phyloP scores from a whole-genome alignment of 208 protist species.

The Leishmania mexicana region DNA sequence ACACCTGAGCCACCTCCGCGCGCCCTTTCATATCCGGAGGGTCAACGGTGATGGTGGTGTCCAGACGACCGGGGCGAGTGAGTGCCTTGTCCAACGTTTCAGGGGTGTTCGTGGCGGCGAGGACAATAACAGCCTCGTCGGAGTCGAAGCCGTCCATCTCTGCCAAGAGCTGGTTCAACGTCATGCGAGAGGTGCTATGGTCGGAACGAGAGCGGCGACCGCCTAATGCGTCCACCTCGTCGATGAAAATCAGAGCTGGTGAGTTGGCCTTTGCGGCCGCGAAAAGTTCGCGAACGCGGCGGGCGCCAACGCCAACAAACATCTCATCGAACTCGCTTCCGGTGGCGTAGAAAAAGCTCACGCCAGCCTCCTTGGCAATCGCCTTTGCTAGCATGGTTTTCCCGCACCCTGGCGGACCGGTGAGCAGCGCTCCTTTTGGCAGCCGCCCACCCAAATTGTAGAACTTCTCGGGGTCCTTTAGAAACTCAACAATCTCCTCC shows the following conservation, averaged over 20 bases:
- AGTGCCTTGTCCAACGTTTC: conserved; percentile 95
- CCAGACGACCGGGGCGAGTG: conserved; percentile 90
- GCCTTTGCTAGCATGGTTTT: conserved; percentile 95
- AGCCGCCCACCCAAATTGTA: conserved; percentile 94
- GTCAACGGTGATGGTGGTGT: conserved; percentile 89
- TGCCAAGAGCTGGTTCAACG: conserved; percentile 97
- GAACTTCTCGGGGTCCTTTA: conserved; percentile 96
- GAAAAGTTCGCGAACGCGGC: conserved; percentile 95
- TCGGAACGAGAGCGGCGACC: conserved; percentile 71
- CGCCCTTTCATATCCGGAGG: conserved; percentile 92
- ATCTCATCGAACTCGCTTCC: conserved; percentile 98
- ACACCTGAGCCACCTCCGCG: conserved; percentile 84
- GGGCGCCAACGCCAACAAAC: conserved; percentile 97
- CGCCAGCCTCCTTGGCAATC: conserved; percentile 93
- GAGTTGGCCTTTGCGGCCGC: conserved; percentile 91
- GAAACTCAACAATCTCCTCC: conserved; percentile 93
- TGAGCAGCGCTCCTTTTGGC: conserved; percentile 96
- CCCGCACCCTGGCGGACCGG: conserved; percentile 97
- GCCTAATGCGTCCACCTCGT: conserved; percentile 98
- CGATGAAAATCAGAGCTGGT: conserved; percentile 98
- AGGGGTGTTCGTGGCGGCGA: conserved; percentile 98
- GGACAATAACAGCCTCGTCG: conserved; percentile 94
- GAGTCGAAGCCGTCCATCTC: conserved; percentile 97
- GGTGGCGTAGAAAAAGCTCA: conserved; percentile 96
- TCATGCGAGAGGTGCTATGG: conserved; percentile 88